A percentile compares a stretch with the other conserved stretches of the same genome.
phyloP scores from a whole-genome alignment of 2,329 filamentous ascomycete genomes.

The Phialocephala sp. region DNA sequence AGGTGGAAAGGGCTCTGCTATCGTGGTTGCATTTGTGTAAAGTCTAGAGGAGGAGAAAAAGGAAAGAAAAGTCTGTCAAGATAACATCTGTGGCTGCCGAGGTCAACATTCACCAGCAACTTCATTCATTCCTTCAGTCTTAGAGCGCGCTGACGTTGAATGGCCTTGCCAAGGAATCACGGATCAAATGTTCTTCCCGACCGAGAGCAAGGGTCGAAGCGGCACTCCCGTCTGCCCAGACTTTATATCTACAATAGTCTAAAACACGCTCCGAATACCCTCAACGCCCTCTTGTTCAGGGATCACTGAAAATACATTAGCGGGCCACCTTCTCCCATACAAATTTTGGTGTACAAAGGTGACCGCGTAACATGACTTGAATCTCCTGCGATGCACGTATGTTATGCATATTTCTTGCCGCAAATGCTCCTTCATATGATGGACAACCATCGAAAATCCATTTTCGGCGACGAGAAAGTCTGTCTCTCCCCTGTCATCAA shows the following conservation, averaged over 20 bases:
- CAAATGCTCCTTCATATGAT: constrained; percentile 13
- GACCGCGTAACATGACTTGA: constrained; percentile 42
- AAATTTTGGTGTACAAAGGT: constrained; percentile 35
- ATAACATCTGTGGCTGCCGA: not conserved
- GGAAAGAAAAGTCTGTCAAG: not conserved
- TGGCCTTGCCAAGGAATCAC: constrained; percentile 17
- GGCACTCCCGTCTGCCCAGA: not conserved
- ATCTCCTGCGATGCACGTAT: constrained; percentile 40
- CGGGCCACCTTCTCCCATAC: constrained; percentile 37
- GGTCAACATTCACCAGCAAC: not conserved
- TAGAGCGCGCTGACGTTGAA: not conserved
- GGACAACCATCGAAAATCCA: not conserved
- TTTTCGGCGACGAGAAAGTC: not conserved
- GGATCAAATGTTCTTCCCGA: not conserved
- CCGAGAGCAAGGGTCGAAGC: not conserved
- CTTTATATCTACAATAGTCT: constrained; percentile 9
- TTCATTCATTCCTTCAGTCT: not conserved
- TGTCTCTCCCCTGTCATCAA: not conserved
- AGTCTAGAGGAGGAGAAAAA: not conserved
- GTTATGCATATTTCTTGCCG: constrained; percentile 36
- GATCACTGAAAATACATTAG: constrained; percentile 32
- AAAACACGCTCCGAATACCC: constrained; percentile 12
- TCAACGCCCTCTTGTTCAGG: constrained; percentile 14
- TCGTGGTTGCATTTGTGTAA: constrained; percentile 4
- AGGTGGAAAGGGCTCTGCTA: not conserved